phyloP scores from a whole-genome alignment of 208 protist species.

The Hexamita inflata region DNA sequence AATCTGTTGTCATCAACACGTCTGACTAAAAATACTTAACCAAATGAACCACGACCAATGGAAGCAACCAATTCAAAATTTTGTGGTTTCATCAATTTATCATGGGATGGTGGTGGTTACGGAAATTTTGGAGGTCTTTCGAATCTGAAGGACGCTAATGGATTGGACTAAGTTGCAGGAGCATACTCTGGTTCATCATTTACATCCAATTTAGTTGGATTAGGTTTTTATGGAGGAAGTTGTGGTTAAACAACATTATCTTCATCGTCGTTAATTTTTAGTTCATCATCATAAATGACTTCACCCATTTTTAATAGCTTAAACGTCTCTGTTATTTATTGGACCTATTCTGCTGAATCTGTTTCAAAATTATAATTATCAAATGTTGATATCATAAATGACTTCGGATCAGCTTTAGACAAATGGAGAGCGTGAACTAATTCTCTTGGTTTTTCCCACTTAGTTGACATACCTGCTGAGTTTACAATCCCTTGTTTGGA shows the following conservation, averaged over 20 bases:
- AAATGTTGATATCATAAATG: not conserved
- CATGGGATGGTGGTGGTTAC: not conserved
- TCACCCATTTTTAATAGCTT: not conserved
- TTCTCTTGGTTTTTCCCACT: not conserved
- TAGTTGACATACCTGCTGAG: not conserved
- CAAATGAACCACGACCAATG: slow-evolving; percentile 47
- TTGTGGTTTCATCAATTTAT: slow-evolving; percentile 19
- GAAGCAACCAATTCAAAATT: slow-evolving; percentile 43
- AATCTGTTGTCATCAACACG: slow-evolving; percentile 48
- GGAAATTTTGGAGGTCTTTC: not conserved
- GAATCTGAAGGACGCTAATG: not conserved
- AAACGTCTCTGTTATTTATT: not conserved
- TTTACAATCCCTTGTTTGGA: not conserved
- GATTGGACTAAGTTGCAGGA: not conserved
- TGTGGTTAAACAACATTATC: not conserved
- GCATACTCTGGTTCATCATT: not conserved
- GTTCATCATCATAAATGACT: not conserved
- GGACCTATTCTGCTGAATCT: slow-evolving; percentile 2
- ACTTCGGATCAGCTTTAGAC: not conserved
- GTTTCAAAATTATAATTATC: not conserved
- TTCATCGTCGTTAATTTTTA: not conserved
- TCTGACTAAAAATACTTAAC: slow-evolving; percentile 55
- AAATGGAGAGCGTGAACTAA: not conserved
- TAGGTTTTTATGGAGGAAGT: not conserved
- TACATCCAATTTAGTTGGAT: not conserved